Percentiles rank a stretch among this genome's conserved stretches.
phyloP scores from a whole-genome alignment of 352 stramenopile species.

The Phytophthora crassamura region DNA sequence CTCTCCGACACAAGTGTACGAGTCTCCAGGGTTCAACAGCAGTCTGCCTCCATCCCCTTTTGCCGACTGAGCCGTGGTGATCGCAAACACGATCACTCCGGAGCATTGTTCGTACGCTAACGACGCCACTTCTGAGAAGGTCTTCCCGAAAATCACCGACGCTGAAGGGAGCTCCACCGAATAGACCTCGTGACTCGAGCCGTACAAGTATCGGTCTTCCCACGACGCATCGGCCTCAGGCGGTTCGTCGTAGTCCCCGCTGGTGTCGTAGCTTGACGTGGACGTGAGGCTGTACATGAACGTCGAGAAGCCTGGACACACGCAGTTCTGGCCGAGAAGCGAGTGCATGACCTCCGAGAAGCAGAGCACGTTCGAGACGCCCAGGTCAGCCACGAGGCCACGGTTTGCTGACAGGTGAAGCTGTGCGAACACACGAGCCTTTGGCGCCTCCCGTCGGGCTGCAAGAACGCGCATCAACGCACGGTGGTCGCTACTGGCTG shows the following conservation, averaged over 20 bases:
- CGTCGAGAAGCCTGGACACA: conserved; percentile 86
- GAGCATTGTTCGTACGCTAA: conserved; percentile 75
- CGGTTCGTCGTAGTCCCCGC: conserved; percentile 34
- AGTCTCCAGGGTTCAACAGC: conserved; percentile 75
- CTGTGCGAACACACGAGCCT: conserved; percentile 60
- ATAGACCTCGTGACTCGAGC: conserved; percentile 83
- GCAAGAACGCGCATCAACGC: conserved; percentile 80
- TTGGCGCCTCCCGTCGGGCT: conserved; percentile 64
- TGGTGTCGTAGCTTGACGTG: conserved; percentile 63
- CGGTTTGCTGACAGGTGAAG: conserved; percentile 81
- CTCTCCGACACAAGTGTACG: conserved; percentile 69
- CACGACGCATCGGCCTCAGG: conserved; percentile 48
- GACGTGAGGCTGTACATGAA: conserved; percentile 89
- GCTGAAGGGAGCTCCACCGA: conserved; percentile 66
- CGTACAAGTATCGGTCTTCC: conserved; percentile 75
- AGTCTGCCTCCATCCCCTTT: conserved; percentile 43
- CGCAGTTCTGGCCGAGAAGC: conserved; percentile 80
- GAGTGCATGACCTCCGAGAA: conserved; percentile 86
- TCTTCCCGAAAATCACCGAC: conserved; percentile 61
- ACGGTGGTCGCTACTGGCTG: conserved; percentile 71
- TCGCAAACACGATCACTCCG: conserved; percentile 77
- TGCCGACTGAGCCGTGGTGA: conserved; percentile 40
- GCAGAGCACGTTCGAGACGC: conserved; percentile 77
- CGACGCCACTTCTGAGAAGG: conserved; percentile 79
- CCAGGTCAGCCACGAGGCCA: conserved; percentile 66